Evolutionary conservation across 257 asterid species (phyloP), one percentile per base, ranked within the genome.

Genomic region (Hygrophila difformis): DNA sequence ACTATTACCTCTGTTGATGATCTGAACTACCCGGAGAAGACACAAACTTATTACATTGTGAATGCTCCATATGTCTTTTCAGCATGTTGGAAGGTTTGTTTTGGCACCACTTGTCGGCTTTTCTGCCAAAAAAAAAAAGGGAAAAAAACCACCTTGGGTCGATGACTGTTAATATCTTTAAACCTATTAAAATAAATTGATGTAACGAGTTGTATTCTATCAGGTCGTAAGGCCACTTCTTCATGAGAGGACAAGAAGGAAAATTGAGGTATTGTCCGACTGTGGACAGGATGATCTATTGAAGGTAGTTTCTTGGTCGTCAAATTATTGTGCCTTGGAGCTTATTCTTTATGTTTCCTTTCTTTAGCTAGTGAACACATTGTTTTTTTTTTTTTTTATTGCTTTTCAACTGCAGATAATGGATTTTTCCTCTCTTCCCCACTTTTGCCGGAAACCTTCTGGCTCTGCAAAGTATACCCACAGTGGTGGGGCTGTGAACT

Each of bases 151-250:
- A 8, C 8, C 8, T 26, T 26, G 7, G 37, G 3, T 9, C 37
- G 10, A 12, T 33, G 37, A 10, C 10, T 33, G 31, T 33, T 33
- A 33, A n/a, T n/a, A n/a, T n/a, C n/a, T n/a, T n/a, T n/a, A n/a
- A n/a, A n/a, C n/a, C n/a, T n/a, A n/a, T n/a, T n/a, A n/a, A n/a
- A n/a, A n/a, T n/a, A n/a, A n/a, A n/a, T n/a, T n/a, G n/a, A n/a
- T n/a, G n/a, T n/a, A n/a, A n/a, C n/a, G n/a, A n/a, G 17, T 49
- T 22, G 28, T 12, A 33, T 59, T 22, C 62, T 58, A 53, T 60
- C 72, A 82, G 94, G 91, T 76, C 31, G 84, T 82, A 47, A 78
- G 71, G 69, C 91, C 94, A 41, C 94, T 82, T 52, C 75, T 82
- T 22, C 87, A 78, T 46, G 91, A 82, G 76, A 76, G 89, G 64